A percentile compares a stretch with the other conserved stretches of the same genome.
phyloP scores from a whole-genome alignment of 192 early-diverging fungal genomes.

The Rhizophagus sp. region DNA sequence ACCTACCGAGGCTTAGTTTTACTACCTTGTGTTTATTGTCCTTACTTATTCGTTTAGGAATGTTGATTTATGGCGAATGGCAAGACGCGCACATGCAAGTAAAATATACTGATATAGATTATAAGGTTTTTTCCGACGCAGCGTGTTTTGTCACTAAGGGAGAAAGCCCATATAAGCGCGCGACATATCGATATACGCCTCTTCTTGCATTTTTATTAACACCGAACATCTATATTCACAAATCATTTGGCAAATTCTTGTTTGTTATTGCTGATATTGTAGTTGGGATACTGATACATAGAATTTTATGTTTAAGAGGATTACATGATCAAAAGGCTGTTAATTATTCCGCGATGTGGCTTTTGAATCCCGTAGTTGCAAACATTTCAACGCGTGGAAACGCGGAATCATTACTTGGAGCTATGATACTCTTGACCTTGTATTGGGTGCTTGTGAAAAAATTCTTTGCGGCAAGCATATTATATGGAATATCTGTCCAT shows the following conservation, averaged over 20 bases:
- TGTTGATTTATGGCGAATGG: slow-evolving; percentile 84
- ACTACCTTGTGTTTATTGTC: slow-evolving; percentile 31
- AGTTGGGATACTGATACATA: slow-evolving; percentile 70
- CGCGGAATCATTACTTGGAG: slow-evolving; percentile 85
- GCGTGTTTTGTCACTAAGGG: slow-evolving; percentile 74
- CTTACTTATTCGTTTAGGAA: slow-evolving; percentile 55
- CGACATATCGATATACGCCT: slow-evolving; percentile 97
- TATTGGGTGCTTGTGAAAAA: slow-evolving; percentile 65
- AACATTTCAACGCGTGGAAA: slow-evolving; percentile 96
- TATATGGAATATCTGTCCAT: slow-evolving; percentile 93
- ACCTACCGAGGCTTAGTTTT: slow-evolving; percentile 14
- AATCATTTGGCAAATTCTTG: slow-evolving; percentile 88
- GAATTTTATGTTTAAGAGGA: slow-evolving; percentile 55
- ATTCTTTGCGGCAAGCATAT: slow-evolving; percentile 54
- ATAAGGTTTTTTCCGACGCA: slow-evolving; percentile 95
- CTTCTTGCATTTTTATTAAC: slow-evolving; percentile 87
- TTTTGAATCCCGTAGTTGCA: slow-evolving; percentile 94
- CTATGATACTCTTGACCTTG: slow-evolving; percentile 72
- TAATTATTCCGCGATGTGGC: slow-evolving; percentile 71
- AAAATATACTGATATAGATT: slow-evolving; percentile 99
- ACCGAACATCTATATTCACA: slow-evolving; percentile 75
- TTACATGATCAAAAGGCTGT: slow-evolving; percentile 51
- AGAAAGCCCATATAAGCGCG: slow-evolving; percentile 82
- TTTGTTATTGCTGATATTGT: slow-evolving; percentile 83
- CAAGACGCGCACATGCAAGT: slow-evolving; percentile 87